A percentile compares a stretch with the other conserved stretches of the same genome.
phyloP scores from a whole-genome alignment of 805 yeast genomes.

The Vanderwaltozyma verrucispora region DNA sequence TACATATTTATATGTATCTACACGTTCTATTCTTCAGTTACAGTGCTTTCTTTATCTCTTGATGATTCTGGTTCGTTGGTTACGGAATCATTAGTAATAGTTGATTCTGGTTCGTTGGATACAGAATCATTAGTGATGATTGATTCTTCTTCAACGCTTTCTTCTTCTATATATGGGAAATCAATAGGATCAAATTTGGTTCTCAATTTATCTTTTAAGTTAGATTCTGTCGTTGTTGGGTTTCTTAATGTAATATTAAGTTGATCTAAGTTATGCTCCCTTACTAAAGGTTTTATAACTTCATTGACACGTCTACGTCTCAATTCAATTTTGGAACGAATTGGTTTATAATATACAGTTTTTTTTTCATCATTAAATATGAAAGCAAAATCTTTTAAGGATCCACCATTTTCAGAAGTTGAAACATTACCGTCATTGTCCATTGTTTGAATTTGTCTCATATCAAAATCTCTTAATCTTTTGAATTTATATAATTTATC shows the following conservation, averaged over 20 bases:
- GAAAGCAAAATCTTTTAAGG: slow-evolving; percentile 48
- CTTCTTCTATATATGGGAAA: slow-evolving; percentile 27
- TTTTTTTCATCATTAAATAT: slow-evolving; percentile 44
- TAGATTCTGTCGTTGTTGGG: slow-evolving; percentile 22
- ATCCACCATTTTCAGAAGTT: slow-evolving; percentile 6
- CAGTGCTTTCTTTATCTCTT: background rate
- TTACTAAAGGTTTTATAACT: slow-evolving; percentile 31
- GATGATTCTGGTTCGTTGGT: too few species aligned
- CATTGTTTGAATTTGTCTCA: slow-evolving; percentile 36
- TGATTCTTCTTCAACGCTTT: background rate
- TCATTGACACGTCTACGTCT: slow-evolving; percentile 70
- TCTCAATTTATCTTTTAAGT: slow-evolving; percentile 73
- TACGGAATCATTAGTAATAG: too few species aligned
- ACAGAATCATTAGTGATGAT: too few species aligned
- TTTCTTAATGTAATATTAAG: slow-evolving; percentile 31
- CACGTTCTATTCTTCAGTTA: background rate
- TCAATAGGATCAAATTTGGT: slow-evolving; percentile 64
- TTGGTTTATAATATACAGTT: slow-evolving; percentile 67
- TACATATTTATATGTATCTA: too few species aligned
- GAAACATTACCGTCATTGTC: background rate
- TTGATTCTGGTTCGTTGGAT: too few species aligned
- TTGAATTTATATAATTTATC: slow-evolving; percentile 45
- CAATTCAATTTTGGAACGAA: slow-evolving; percentile 66
- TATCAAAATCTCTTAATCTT: slow-evolving; percentile 72
- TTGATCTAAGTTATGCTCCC: slow-evolving; percentile 47